Conservation (phyloP, 2,329 filamentous ascomycete genomes). For the Apiospora hydei region DNA sequence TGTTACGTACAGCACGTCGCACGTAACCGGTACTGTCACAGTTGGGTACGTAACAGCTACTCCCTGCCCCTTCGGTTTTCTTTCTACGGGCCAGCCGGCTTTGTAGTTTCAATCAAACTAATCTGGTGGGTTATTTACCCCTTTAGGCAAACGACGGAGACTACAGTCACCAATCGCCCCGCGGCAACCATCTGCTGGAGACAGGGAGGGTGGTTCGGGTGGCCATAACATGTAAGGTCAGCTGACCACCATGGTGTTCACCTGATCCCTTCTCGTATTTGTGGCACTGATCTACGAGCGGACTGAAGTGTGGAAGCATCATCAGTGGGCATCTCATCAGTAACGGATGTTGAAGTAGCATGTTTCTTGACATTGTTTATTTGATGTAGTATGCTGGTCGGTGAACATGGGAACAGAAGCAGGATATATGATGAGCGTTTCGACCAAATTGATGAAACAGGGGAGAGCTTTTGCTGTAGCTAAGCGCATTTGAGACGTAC, state of each 20-base stretch:
- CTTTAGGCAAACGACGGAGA: conserved; percentile 43
- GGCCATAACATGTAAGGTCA: not conserved
- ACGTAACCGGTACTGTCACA: conserved; percentile 45
- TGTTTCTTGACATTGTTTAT: not conserved
- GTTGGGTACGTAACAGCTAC: conserved; percentile 41
- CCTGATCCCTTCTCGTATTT: not conserved
- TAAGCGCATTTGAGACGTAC: not conserved
- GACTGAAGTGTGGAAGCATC: not conserved
- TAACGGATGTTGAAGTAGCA: not conserved
- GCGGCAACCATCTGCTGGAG: conserved; percentile 47
- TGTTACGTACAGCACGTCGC: conserved; percentile 44
- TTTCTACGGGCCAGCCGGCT: not conserved
- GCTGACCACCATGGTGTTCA: not conserved
- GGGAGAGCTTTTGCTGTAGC: not conserved
- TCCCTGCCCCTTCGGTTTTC: not conserved
- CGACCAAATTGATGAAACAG: not conserved
- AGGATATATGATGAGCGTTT: not conserved
- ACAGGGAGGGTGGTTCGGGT: conserved; percentile 43
- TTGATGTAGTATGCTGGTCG: not conserved
- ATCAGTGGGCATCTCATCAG: not conserved
- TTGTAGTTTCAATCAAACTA: not conserved
- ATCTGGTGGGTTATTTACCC: not conserved
- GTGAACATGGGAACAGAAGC: not conserved
- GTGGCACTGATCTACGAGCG: not conserved
- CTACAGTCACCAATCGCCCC: conserved; percentile 42